Evolutionary conservation across 768 basidiomycete species (phyloP).

Genomic region (Leccinellum rugosiceps): DNA sequence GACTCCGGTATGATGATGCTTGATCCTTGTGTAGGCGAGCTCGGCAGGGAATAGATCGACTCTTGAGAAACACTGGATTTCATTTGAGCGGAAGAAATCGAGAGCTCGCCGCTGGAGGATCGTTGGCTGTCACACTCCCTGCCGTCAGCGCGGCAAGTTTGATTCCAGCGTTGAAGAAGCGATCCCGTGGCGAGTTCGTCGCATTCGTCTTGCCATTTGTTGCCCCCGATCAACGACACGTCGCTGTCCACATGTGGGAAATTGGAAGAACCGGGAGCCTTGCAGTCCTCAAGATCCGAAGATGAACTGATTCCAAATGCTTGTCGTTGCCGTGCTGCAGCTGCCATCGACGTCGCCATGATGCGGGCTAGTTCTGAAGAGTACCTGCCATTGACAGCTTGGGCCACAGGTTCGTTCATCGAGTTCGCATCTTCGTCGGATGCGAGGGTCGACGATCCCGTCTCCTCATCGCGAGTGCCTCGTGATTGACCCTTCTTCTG

Average conservation of each 20-base stretch:
- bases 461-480: neutral
- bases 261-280: neutral
- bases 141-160: neutral
- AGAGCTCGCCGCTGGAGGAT: conserved; percentile 7
- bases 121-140: neutral
- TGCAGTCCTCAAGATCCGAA: conserved; percentile 13
- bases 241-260: conserved; percentile 45
- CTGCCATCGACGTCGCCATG: conserved; percentile 28
- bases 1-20: conserved; percentile 5
- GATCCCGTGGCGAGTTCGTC: conserved; percentile 31
- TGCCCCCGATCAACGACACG: conserved; percentile 40
- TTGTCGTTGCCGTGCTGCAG: conserved; percentile 44
- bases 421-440: conserved; percentile 18
- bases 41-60: conserved; percentile 24
- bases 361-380: conserved; percentile 59
- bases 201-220: conserved; percentile 39
- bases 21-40: conserved; percentile 11
- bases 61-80: conserved; percentile 21
- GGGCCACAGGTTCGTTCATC: neutral
- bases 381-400: conserved; percentile 29
- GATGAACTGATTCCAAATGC: conserved; percentile 54
- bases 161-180: conserved; percentile 21
- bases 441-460: conserved; percentile 12
- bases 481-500: conserved; percentile 1
- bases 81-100: conserved; percentile 10